A percentile compares a stretch with the other conserved stretches of the same genome.
These are phyloP conservation scores for Hypoxylon cercidicola DNA, from an alignment of 495 filamentous ascomycete species.

Conservation along the genomic window DNA sequence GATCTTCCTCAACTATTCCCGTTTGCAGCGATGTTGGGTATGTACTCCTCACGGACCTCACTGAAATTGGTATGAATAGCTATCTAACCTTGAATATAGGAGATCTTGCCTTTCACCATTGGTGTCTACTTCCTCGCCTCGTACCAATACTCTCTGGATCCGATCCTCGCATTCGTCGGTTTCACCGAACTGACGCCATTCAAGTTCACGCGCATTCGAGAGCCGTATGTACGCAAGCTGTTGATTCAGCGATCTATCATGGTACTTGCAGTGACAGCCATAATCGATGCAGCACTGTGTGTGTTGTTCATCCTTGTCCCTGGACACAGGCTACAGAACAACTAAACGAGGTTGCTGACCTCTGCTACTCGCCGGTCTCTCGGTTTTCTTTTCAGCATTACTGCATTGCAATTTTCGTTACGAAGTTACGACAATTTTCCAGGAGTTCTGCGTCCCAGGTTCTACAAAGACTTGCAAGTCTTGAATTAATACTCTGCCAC, in stretches of 20 bases:
- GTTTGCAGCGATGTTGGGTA: conserved; percentile 84
- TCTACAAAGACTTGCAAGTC: conserved; percentile 21
- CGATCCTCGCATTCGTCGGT: conserved; percentile 86
- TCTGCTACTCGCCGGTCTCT: conserved; percentile 1
- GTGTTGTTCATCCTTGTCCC: conserved; percentile 93
- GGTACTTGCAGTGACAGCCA: conserved; percentile 74
- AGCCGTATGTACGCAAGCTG: conserved; percentile 87
- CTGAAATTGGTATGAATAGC: neutral
- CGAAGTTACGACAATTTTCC: conserved; percentile 42
- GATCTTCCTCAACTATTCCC: conserved; percentile 85
- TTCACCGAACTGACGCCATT: conserved; percentile 96
- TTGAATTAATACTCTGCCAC: conserved; percentile 34
- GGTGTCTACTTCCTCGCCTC: conserved; percentile 88
- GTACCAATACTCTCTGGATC: conserved; percentile 95
- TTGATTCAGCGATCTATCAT: conserved; percentile 82
- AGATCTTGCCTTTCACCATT: conserved; percentile 92
- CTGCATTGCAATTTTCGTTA: conserved; percentile 26
- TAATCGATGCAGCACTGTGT: conserved; percentile 79
- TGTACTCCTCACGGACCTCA: conserved; percentile 39
- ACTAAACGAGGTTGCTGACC: conserved; percentile 6
- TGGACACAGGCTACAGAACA: conserved; percentile 81
- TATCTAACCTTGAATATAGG: conserved; percentile 54
- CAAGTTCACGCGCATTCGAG: conserved; percentile 83
- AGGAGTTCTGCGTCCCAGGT: conserved; percentile 33
- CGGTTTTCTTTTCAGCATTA: conserved; percentile 25